These are phyloP conservation scores for Cladosporium sp. DNA, from an alignment of 2,329 filamentous ascomycete genomes.

Conservation along the genomic window DNA sequence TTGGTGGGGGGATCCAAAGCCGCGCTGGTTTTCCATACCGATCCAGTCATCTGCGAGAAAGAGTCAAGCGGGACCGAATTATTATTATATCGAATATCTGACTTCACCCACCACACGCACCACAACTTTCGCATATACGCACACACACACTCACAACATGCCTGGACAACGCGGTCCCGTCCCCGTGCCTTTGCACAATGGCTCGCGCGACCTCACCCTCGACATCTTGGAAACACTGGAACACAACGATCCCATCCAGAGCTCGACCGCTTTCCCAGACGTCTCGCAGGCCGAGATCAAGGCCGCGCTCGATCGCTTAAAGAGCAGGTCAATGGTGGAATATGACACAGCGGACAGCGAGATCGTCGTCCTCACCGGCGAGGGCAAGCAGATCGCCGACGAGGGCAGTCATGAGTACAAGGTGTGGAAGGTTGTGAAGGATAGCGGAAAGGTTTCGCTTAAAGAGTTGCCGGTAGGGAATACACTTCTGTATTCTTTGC, in stretches of 20 bases:
- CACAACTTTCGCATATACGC: background rate
- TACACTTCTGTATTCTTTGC: background rate
- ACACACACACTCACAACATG: conserved; percentile 34
- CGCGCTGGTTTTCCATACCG: no score
- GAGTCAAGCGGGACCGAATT: no score
- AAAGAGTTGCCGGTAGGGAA: conserved; percentile 45
- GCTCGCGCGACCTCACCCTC: conserved; percentile 58
- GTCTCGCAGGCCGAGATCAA: conserved; percentile 57
- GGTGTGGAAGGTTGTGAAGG: conserved; percentile 47
- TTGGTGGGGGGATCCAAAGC: no score
- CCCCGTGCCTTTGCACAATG: conserved; percentile 38
- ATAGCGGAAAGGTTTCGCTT: conserved; percentile 41
- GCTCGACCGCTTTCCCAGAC: conserved; percentile 29
- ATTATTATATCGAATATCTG: no score
- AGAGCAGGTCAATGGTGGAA: conserved; percentile 77
- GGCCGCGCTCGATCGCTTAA: conserved; percentile 80
- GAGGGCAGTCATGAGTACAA: conserved; percentile 49
- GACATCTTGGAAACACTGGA: conserved; percentile 71
- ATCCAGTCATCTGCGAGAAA: no score
- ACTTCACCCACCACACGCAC: no score
- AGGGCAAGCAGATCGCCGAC: conserved; percentile 69
- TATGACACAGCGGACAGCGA: conserved; percentile 83
- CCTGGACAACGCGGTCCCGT: conserved; percentile 45
- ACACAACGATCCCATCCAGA: conserved; percentile 32
- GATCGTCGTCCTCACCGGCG: conserved; percentile 69